phyloP scores from a whole-genome alignment of 352 stramenopile species.

The Globisporangium rhizosaccharum region DNA sequence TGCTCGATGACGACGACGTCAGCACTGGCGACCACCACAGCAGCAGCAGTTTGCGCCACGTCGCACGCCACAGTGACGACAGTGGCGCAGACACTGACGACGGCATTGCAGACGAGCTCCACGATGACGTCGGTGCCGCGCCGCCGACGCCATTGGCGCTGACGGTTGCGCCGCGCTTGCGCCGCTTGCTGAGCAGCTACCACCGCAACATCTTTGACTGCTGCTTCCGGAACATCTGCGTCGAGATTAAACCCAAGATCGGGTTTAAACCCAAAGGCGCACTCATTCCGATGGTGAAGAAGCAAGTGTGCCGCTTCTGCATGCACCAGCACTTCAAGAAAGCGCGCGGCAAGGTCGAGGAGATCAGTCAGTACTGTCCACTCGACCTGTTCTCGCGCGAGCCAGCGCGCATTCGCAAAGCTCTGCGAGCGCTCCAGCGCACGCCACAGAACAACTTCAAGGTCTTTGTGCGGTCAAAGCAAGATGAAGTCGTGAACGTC shows the following conservation, averaged over 20 bases:
- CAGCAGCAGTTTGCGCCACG: background rate
- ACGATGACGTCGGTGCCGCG: constrained; percentile 6
- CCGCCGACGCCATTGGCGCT: constrained; percentile 2
- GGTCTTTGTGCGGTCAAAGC: constrained; percentile 77
- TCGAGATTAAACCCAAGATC: constrained; percentile 88
- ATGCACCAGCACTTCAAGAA: constrained; percentile 89
- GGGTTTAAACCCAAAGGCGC: constrained; percentile 60
- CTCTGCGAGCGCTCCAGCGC: constrained; percentile 57
- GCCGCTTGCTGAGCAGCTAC: constrained; percentile 28
- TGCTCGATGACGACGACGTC: constrained; percentile 8
- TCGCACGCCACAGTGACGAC: constrained; percentile 3
- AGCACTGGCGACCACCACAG: background rate
- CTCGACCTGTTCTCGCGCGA: constrained; percentile 80
- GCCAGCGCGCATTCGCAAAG: constrained; percentile 40
- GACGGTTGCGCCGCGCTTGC: constrained; percentile 11
- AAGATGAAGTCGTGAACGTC: constrained; percentile 75
- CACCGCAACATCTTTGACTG: constrained; percentile 76
- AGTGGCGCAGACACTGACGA: constrained; percentile 5
- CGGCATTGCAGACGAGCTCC: constrained; percentile 20
- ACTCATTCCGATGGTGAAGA: constrained; percentile 58
- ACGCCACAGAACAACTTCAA: constrained; percentile 91
- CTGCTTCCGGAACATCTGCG: constrained; percentile 81
- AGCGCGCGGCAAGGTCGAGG: constrained; percentile 60
- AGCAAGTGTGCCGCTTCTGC: constrained; percentile 72
- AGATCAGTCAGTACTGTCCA: constrained; percentile 81